phyloP scores from a whole-genome alignment of 2,329 filamentous ascomycete genomes.

The Colletotrichum sansevieriae region DNA sequence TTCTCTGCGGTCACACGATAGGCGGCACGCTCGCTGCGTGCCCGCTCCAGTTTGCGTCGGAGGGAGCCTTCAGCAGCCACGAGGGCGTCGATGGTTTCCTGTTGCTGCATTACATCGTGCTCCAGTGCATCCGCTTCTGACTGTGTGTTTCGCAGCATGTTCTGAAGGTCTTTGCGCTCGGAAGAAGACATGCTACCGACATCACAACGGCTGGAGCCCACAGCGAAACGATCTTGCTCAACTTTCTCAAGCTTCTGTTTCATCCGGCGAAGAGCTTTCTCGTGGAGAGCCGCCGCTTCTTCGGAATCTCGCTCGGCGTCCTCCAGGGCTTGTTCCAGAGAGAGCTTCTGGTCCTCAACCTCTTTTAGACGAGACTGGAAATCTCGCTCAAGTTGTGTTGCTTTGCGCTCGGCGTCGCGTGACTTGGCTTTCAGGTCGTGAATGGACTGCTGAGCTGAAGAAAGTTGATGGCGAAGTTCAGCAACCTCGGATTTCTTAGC shows the following conservation, averaged over 20 bases:
- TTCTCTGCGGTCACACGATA: constrained; percentile 68
- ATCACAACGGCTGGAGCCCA: constrained; percentile 44
- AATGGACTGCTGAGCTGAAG: constrained; percentile 69
- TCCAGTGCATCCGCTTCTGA: constrained; percentile 77
- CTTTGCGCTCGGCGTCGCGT: constrained; percentile 64
- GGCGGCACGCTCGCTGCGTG: constrained; percentile 73
- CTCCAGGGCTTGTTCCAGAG: constrained; percentile 70
- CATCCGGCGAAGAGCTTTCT: constrained; percentile 58
- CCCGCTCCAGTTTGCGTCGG: constrained; percentile 76
- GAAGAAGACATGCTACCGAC: constrained; percentile 46
- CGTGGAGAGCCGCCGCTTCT: constrained; percentile 59
- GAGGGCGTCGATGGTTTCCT: constrained; percentile 72
- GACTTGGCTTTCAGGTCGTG: constrained; percentile 65
- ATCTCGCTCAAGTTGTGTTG: constrained; percentile 57
- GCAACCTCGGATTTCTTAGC: constrained; percentile 68
- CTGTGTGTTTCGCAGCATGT: constrained; percentile 72
- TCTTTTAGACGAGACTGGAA: constrained; percentile 69
- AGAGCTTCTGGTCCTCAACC: constrained; percentile 70
- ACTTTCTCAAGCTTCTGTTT: constrained; percentile 65
- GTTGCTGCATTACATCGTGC: constrained; percentile 77
- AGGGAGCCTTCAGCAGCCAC: constrained; percentile 70
- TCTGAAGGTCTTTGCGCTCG: constrained; percentile 69
- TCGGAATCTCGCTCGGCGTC: constrained; percentile 65
- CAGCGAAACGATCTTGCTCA: constrained; percentile 58
- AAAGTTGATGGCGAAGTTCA: constrained; percentile 71